Percentiles rank a stretch among this genome's conserved stretches.
Conservation (phyloP, 352 stramenopile genomes). For the Hyaloperonospora arabidopsidis region DNA sequence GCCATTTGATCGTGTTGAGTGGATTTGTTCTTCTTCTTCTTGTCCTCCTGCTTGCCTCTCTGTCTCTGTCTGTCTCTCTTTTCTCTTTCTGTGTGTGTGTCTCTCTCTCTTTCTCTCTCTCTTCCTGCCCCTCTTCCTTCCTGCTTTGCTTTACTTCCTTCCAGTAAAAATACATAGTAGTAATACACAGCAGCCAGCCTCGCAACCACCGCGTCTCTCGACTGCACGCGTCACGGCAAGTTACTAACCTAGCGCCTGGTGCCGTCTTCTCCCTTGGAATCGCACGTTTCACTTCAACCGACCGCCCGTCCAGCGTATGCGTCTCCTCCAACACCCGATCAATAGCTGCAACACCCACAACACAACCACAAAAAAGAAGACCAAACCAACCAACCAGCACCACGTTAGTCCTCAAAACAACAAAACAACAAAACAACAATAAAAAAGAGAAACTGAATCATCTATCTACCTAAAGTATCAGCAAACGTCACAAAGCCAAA, state of each 20-base stretch:
- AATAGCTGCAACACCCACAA: constrained; percentile 36
- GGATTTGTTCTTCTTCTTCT: constrained; percentile 25
- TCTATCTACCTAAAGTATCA: constrained; percentile 72
- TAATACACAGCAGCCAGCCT: constrained; percentile 20
- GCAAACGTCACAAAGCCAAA: constrained; percentile 92
- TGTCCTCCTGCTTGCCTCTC: constrained; percentile 21
- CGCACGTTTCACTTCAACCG: constrained; percentile 89
- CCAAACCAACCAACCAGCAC: constrained; percentile 1
- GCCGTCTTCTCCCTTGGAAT: constrained; percentile 82
- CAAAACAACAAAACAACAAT: neutral
- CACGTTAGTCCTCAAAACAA: neutral
- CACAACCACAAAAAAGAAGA: too few relatives aligned
- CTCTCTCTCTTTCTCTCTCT: constrained; percentile 29
- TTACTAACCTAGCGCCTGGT: constrained; percentile 66
- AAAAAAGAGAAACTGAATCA: neutral
- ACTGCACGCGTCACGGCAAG: constrained; percentile 6
- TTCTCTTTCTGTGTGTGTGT: constrained; percentile 6
- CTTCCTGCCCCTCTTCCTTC: constrained; percentile 23
- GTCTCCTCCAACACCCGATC: constrained; percentile 78
- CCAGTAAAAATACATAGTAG: constrained; percentile 25
- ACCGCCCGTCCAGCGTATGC: constrained; percentile 85
- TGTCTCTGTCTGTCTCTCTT: constrained; percentile 22
- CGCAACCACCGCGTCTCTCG: constrained; percentile 9
- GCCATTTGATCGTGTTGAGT: constrained; percentile 35
- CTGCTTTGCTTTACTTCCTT: constrained; percentile 15